Conservation (phyloP, 768 basidiomycete species). For the Suillus ampliporus region DNA sequence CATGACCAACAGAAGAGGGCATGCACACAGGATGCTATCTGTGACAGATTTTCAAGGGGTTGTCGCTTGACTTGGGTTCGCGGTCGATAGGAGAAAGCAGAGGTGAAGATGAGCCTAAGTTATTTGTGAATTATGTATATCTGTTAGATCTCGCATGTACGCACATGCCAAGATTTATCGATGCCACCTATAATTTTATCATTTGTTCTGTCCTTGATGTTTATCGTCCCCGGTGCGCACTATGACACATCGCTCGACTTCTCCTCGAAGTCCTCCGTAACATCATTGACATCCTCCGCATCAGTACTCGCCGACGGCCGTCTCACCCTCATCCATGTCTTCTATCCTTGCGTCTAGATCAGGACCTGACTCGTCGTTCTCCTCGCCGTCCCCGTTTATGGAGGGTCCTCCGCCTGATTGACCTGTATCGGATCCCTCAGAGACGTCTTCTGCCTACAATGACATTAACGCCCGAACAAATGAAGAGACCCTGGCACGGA, state of each 20-base stretch:
- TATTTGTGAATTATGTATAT: slow-evolving; percentile 21
- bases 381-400: slow-evolving; percentile 35
- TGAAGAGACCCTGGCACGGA: slow-evolving; percentile 34
- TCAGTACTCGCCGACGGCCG: not conserved
- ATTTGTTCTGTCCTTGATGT: not conserved
- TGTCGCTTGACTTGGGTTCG: slow-evolving; percentile 17
- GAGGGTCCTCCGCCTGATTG: slow-evolving; percentile 39
- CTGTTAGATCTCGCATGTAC: slow-evolving; percentile 10
- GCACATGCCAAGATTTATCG: slow-evolving; percentile 2
- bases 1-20: slow-evolving; percentile 38
- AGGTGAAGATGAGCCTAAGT: slow-evolving; percentile 17
- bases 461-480: not conserved
- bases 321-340: slow-evolving; percentile 45
- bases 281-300: slow-evolving; percentile 1
- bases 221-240: not conserved
- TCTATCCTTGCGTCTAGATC: slow-evolving; percentile 43
- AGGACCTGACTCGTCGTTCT: slow-evolving; percentile 45
- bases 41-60: slow-evolving; percentile 38
- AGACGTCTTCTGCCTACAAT: slow-evolving; percentile 42
- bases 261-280: not conserved
- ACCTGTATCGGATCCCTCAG: slow-evolving; percentile 38
- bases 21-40: slow-evolving; percentile 35
- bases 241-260: not conserved
- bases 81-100: slow-evolving; percentile 15
- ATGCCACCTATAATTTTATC: slow-evolving; percentile 11